Conservation (phyloP, 2,329 filamentous ascomycete species). For the Trichoderma harzianum region DNA sequence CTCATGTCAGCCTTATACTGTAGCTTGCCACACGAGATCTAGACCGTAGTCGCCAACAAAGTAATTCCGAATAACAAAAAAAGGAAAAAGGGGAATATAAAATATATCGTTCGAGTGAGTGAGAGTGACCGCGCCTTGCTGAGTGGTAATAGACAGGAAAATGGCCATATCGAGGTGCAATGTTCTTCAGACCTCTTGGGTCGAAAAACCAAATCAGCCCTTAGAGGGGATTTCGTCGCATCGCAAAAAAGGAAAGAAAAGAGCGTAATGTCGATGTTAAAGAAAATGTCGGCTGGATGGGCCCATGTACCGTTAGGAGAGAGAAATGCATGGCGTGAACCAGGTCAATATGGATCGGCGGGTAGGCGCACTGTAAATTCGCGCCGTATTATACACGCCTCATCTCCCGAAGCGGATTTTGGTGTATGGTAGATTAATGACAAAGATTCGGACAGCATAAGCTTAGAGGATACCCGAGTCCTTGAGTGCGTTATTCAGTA, state of each 20-base stretch:
- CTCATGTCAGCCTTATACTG: not conserved
- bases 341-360: not conserved
- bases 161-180: not conserved
- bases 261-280: not conserved
- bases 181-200: not conserved
- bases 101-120: not conserved
- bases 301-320: not conserved
- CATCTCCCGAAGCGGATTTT: slow-evolving; percentile 19
- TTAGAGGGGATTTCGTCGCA: not conserved
- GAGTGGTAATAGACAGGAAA: slow-evolving; percentile 4
- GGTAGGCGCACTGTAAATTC: slow-evolving; percentile 18
- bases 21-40: slow-evolving; percentile 4
- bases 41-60: not conserved
- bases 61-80: not conserved
- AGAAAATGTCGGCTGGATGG: not conserved
- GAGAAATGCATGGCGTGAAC: not conserved
- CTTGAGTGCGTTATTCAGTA: slow-evolving; percentile 95
- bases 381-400: slow-evolving; percentile 25
- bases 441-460: not conserved
- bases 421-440: not conserved
- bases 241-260: slow-evolving; percentile 1
- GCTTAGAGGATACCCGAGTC: slow-evolving; percentile 90
- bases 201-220: not conserved
- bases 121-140: slow-evolving; percentile 14
- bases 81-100: not conserved